These are phyloP conservation scores for Picea abies DNA, from an alignment of 83 land plant species.

Conservation along the genomic window DNA sequence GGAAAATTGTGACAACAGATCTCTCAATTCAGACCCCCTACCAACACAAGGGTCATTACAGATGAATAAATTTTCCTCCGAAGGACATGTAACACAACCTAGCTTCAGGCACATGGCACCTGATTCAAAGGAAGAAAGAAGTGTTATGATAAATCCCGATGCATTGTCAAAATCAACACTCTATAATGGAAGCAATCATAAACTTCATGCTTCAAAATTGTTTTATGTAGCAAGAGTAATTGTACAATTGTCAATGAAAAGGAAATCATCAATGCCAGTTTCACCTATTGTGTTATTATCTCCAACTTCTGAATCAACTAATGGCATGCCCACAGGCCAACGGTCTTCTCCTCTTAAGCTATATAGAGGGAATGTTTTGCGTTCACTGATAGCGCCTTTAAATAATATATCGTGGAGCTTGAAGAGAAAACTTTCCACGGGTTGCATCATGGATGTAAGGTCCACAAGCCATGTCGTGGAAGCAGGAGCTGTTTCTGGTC, in stretches of 20 bases:
- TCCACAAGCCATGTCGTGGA: too few relatives aligned
- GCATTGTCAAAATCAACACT: constrained; percentile 1
- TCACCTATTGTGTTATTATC: not conserved
- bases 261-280: constrained; percentile 9
- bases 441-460: too few relatives aligned
- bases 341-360: not conserved
- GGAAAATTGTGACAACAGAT: not conserved
- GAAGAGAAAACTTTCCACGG: too few relatives aligned
- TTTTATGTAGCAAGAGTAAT: not conserved
- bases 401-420: too few relatives aligned
- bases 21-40: not conserved
- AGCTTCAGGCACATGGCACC: not conserved
- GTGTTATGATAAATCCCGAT: not conserved
- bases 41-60: not conserved
- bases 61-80: not conserved
- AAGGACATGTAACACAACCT: not conserved
- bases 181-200: not conserved
- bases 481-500: too few relatives aligned
- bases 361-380: too few relatives aligned
- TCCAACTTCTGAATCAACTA: not conserved
- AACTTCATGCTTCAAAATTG: not conserved
- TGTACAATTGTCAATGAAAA: not conserved
- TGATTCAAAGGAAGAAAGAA: not conserved
- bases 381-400: too few relatives aligned
- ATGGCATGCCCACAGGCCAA: not conserved